Evolutionary conservation across 345 rosid species (phyloP).

Genomic region (Gynandropsis gynandra): DNA sequence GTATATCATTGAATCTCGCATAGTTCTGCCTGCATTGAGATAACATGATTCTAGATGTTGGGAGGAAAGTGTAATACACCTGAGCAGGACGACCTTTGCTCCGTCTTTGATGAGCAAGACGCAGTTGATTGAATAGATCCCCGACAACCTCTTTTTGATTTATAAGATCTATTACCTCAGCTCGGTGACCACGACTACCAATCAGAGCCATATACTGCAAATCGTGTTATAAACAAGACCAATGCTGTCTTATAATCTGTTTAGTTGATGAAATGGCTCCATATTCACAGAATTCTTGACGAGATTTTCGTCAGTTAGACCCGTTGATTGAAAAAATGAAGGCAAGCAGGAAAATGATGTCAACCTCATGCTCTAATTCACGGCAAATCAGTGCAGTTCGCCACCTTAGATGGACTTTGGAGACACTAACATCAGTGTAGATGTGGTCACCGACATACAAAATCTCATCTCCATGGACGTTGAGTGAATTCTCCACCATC

Average conservation of each 20-base stretch:
- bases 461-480: constrained; percentile 91
- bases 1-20: not conserved
- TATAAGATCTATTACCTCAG: constrained; percentile 63
- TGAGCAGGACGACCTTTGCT: constrained; percentile 81
- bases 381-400: constrained; percentile 89
- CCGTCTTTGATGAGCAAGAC: constrained; percentile 80
- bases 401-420: constrained; percentile 92
- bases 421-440: constrained; percentile 92
- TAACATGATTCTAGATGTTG: constrained; percentile 3
- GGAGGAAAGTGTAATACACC: constrained; percentile 39
- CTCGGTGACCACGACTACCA: constrained; percentile 55
- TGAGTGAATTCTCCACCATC: constrained; percentile 80
- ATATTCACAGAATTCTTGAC: not conserved
- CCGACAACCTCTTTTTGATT: constrained; percentile 86
- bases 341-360: not conserved
- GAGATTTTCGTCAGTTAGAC: no score
- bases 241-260: not conserved
- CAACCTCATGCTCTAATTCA: constrained; percentile 92
- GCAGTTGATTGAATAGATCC: constrained; percentile 89
- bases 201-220: constrained; percentile 82
- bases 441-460: constrained; percentile 94
- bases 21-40: not conserved
- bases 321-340: not conserved
- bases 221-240: constrained; percentile 4
- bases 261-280: not conserved